Evolutionary conservation across 2,329 filamentous ascomycete species (phyloP).

Genomic region (Triangularia verruculosa): DNA sequence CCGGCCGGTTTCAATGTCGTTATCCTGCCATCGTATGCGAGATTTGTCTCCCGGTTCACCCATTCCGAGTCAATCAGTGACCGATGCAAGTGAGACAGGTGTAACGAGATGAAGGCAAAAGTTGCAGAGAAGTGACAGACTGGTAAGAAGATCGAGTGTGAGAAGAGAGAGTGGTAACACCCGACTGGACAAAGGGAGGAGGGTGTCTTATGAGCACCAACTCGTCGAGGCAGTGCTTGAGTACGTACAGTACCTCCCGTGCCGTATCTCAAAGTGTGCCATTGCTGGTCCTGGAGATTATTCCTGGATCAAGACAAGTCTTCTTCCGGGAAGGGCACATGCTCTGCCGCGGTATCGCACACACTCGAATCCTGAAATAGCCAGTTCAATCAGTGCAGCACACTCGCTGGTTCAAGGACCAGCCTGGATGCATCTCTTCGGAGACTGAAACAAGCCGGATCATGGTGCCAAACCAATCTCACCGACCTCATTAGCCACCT

Average conservation of each 20-base stretch:
- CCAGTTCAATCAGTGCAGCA: neutral
- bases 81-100: neutral
- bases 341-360: neutral
- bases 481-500: neutral
- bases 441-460: neutral
- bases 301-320: neutral
- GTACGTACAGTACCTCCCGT: neutral
- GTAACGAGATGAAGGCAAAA: neutral
- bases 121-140: neutral
- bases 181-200: neutral
- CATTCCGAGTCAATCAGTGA: neutral
- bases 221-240: neutral
- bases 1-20: constrained; percentile 4
- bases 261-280: neutral
- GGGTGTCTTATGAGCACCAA: neutral
- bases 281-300: neutral
- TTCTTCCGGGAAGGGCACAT: neutral
- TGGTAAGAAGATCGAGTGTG: neutral
- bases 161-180: neutral
- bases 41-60: neutral
- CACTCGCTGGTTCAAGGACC: neutral
- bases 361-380: neutral
- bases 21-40: constrained; percentile 11
- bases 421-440: neutral
- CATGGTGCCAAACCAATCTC: neutral